Conservation (phyloP, 169 alveolate species). For the Cryptosporidium sp. region DNA sequence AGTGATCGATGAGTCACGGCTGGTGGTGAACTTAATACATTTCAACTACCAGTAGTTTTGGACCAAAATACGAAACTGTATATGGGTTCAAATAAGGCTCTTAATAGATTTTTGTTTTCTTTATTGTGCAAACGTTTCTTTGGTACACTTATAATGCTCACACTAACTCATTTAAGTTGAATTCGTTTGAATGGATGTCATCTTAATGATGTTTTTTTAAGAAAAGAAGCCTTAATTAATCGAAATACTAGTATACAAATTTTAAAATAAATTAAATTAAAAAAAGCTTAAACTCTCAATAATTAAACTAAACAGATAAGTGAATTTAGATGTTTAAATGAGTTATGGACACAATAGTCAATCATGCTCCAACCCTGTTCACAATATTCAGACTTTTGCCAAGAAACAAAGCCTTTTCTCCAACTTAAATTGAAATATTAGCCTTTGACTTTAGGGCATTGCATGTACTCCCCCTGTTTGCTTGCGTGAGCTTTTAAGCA, state of each 20-base stretch:
- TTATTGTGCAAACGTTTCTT: neutral
- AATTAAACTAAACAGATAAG: conserved; percentile 1
- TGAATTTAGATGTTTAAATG: conserved; percentile 1
- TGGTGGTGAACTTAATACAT: neutral
- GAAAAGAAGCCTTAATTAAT: neutral
- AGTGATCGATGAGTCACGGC: conserved; percentile 17
- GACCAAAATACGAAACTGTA: neutral
- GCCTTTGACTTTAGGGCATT: neutral
- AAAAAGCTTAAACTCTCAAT: neutral
- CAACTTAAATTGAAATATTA: conserved; percentile 5
- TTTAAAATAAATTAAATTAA: neutral
- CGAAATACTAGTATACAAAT: neutral
- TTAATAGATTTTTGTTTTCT: conserved; percentile 13
- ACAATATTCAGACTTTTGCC: neutral
- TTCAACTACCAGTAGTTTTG: neutral
- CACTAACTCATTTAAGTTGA: conserved; percentile 1
- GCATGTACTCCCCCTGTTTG: conserved; percentile 1
- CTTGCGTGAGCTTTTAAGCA: conserved; percentile 18
- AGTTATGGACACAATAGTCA: neutral
- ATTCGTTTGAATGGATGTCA: conserved; percentile 17
- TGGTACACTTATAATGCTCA: conserved; percentile 17
- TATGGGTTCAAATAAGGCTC: conserved; percentile 9
- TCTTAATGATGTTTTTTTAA: conserved; percentile 1
- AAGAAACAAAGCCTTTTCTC: conserved; percentile 11
- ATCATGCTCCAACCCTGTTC: conserved; percentile 2